A percentile compares a stretch with the other conserved stretches of the same genome.
Conservation (phyloP, 495 filamentous ascomycete genomes). For the Corynascus novoguineensis region DNA sequence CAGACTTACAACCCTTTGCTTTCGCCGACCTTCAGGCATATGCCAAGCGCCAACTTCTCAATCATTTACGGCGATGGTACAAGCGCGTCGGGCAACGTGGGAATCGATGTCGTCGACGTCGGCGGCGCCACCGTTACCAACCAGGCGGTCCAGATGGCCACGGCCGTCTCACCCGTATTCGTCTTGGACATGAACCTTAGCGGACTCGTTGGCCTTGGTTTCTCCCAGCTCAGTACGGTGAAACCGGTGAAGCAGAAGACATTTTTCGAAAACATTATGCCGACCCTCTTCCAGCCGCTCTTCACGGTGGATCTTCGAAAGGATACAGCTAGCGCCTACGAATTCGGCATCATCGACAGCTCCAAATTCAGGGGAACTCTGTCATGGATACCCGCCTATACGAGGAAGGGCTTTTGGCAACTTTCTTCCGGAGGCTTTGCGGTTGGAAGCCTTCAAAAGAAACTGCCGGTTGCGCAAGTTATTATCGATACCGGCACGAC, state of each 20-base stretch:
- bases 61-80: conserved; percentile 74
- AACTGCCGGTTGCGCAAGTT: conserved; percentile 43
- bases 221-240: conserved; percentile 69
- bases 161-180: conserved; percentile 58
- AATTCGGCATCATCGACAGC: conserved; percentile 68
- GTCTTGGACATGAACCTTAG: conserved; percentile 55
- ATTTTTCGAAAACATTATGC: conserved; percentile 73
- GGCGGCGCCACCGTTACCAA: conserved; percentile 61
- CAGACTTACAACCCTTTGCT: conserved; percentile 56
- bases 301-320: conserved; percentile 67
- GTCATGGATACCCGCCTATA: conserved; percentile 59
- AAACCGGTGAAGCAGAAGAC: conserved; percentile 62
- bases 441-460: conserved; percentile 40
- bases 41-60: conserved; percentile 48
- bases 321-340: conserved; percentile 60
- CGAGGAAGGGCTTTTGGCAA: conserved; percentile 67
- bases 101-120: conserved; percentile 66
- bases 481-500: conserved; percentile 73
- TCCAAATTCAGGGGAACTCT: conserved; percentile 60
- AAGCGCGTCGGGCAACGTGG: conserved; percentile 59
- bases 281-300: conserved; percentile 58
- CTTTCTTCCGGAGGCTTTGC: conserved; percentile 55
- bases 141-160: conserved; percentile 70
- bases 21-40: conserved; percentile 48
- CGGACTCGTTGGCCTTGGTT: conserved; percentile 75